phyloP scores from a whole-genome alignment of 2,329 filamentous ascomycete genomes.

The Colletotrichum agaves region DNA sequence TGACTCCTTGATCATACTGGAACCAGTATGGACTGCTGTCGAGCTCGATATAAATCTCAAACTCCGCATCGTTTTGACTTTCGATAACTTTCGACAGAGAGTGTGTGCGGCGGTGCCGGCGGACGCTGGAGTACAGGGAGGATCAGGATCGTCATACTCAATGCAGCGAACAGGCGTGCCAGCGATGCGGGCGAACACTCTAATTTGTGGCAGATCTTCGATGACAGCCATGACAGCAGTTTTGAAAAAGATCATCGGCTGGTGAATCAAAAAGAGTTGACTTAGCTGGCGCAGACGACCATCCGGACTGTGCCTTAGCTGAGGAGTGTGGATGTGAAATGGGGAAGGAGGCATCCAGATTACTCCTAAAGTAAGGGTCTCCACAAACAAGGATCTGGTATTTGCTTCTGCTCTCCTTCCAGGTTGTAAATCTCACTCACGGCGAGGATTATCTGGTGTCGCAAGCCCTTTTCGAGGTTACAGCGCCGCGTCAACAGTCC shows the following conservation, averaged over 20 bases:
- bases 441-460: too few species aligned
- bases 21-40: not conserved
- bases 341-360: not conserved
- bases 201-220: slow-evolving; percentile 7
- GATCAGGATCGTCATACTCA: slow-evolving; percentile 10
- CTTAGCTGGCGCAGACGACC: too few species aligned
- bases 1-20: not conserved
- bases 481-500: too few species aligned
- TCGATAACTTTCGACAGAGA: slow-evolving; percentile 7
- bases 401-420: too few species aligned
- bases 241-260: not conserved
- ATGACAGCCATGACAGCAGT: slow-evolving; percentile 15
- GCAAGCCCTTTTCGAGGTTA: too few species aligned
- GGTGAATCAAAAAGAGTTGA: too few species aligned
- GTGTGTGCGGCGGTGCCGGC: not conserved
- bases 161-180: not conserved
- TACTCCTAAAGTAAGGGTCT: too few species aligned
- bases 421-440: too few species aligned
- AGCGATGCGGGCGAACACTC: not conserved
- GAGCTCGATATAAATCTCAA: not conserved
- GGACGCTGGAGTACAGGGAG: not conserved
- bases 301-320: too few species aligned
- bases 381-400: too few species aligned
- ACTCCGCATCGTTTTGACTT: slow-evolving; percentile 1
- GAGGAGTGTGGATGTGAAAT: not conserved